A percentile compares a stretch with the other conserved stretches of the same genome.
Evolutionary conservation across 768 basidiomycete species (phyloP).

Genomic region (Lactarius sanguifluus): DNA sequence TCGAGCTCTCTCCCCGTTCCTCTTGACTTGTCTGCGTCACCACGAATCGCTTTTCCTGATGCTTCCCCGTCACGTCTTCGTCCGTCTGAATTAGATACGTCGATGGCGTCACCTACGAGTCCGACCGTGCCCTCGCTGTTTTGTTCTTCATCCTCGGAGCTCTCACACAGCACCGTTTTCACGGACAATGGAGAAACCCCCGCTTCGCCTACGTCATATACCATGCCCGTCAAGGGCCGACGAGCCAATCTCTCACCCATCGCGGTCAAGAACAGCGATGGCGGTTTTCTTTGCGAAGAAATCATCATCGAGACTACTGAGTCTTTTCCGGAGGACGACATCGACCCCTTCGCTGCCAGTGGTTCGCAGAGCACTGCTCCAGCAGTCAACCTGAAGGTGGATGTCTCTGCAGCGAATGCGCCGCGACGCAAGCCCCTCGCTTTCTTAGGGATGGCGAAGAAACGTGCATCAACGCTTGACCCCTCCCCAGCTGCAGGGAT

Average conservation of each 20-base stretch:
- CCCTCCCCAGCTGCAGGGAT: not conserved
- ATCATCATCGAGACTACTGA: conserved; percentile 21
- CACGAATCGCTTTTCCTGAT: conserved; percentile 1
- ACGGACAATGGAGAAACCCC: conserved; percentile 7
- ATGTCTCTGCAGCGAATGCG: not conserved
- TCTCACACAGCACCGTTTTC: conserved; percentile 5
- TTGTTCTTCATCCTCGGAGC: conserved; percentile 22
- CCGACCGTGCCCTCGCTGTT: conserved; percentile 20
- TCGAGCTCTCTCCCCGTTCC: not conserved
- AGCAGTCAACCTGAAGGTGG: not conserved
- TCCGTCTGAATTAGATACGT: not conserved
- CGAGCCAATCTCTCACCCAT: conserved; percentile 10
- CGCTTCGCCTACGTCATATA: not conserved
- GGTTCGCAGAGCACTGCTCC: conserved; percentile 1
- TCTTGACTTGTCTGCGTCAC: not conserved
- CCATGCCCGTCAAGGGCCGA: conserved; percentile 2
- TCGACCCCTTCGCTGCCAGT: conserved; percentile 8
- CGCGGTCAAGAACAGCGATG: conserved; percentile 20
- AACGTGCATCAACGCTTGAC: conserved; percentile 12
- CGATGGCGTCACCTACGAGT: conserved; percentile 14
- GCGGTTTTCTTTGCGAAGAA: conserved; percentile 8
- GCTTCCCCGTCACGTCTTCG: not conserved
- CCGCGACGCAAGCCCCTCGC: conserved; percentile 6
- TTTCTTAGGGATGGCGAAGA: conserved; percentile 5
- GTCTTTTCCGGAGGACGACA: conserved; percentile 11